Evolutionary conservation across 169 alveolate genomes (phyloP).

Genomic region (Perkinsus olseni): DNA sequence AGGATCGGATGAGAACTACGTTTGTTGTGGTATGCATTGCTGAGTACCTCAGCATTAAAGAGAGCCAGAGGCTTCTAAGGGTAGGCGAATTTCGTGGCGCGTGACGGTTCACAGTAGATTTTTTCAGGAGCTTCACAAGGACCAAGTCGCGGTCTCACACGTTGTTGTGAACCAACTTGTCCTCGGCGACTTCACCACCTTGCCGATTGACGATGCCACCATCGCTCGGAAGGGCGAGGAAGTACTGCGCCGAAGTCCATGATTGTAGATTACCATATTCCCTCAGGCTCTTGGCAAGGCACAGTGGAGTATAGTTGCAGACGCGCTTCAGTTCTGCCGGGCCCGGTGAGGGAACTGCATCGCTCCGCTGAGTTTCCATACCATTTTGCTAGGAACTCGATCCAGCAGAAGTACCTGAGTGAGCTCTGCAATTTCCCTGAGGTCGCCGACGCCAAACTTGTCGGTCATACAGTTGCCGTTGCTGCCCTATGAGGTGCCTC

Average conservation of each 20-base stretch:
- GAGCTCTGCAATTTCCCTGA: neutral
- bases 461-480: neutral
- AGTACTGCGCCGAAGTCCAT: neutral
- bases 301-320: neutral
- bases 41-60: slow-evolving; percentile 78
- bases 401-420: slow-evolving; percentile 12
- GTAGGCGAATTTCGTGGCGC: neutral
- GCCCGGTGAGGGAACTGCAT: neutral
- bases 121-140: slow-evolving; percentile 61
- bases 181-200: slow-evolving; percentile 20
- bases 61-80: slow-evolving; percentile 74
- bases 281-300: neutral
- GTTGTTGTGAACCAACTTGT: slow-evolving; percentile 77
- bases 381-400: neutral
- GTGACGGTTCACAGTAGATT: neutral
- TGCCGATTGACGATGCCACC: neutral
- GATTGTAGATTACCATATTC: neutral
- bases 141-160: slow-evolving; percentile 68
- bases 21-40: slow-evolving; percentile 87
- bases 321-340: neutral
- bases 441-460: neutral
- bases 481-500: neutral
- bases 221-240: neutral
- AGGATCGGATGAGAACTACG: slow-evolving; percentile 57
- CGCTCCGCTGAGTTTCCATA: neutral